Conservation (phyloP, 306 rosid genomes). For the Dryas octopetala region DNA sequence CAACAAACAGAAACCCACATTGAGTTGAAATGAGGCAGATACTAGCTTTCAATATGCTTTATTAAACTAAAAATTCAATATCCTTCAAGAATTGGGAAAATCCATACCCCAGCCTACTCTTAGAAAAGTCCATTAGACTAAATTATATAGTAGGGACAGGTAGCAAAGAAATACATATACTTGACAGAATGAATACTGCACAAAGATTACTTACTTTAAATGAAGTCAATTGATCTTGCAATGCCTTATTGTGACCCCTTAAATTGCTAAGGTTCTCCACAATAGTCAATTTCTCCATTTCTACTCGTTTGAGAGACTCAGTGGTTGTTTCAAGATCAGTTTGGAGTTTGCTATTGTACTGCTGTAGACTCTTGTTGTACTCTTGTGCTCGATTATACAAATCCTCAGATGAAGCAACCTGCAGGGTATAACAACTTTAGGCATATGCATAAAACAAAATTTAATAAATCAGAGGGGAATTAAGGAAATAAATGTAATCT, state of each 20-base stretch:
- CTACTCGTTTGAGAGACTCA: conserved; percentile 67
- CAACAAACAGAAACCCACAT: no score
- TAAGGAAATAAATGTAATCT: neutral
- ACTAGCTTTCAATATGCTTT: neutral
- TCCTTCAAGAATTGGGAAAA: neutral
- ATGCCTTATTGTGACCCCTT: conserved; percentile 72
- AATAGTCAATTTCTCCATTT: conserved; percentile 75
- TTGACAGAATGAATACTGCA: neutral
- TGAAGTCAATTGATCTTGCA: conserved; percentile 70
- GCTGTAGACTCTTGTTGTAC: conserved; percentile 83
- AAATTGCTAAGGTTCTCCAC: conserved; percentile 70
- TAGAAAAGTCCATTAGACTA: neutral
- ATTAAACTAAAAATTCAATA: neutral
- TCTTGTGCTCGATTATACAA: conserved; percentile 78
- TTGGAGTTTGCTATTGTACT: conserved; percentile 78
- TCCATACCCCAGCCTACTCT: neutral
- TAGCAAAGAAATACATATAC: neutral
- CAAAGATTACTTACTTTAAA: conserved; percentile 50
- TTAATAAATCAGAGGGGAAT: neutral
- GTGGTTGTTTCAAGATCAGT: conserved; percentile 60
- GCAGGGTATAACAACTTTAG: conserved; percentile 19
- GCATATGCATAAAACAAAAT: neutral
- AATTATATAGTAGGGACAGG: neutral
- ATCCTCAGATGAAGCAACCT: conserved; percentile 78
- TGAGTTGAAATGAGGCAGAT: neutral